Conservation (phyloP, 2,329 filamentous ascomycete genomes). For the Rhexocercosporidium sp. region DNA sequence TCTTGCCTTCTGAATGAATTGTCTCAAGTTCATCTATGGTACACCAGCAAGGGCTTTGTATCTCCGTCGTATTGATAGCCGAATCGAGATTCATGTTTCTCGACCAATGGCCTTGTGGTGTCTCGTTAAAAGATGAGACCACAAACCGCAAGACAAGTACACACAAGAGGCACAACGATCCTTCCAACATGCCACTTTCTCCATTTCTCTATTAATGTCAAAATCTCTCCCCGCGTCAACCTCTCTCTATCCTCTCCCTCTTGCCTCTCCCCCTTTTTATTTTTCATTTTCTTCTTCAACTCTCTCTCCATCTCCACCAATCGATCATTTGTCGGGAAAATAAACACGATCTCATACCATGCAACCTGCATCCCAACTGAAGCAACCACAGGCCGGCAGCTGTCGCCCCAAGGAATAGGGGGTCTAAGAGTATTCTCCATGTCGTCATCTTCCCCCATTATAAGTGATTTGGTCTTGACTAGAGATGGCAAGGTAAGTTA, state of each 20-base stretch:
- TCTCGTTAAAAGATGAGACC: background rate
- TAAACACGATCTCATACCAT: constrained; percentile 1
- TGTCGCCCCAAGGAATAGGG: too few species aligned
- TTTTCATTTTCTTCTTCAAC: background rate
- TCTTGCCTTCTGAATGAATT: too few species aligned
- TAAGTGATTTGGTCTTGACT: too few species aligned
- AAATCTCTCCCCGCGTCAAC: background rate
- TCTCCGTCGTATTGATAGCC: too few species aligned
- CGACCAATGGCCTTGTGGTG: too few species aligned
- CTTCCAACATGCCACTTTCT: background rate
- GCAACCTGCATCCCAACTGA: background rate
- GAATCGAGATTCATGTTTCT: too few species aligned
- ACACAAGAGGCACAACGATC: background rate
- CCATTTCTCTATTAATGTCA: constrained; percentile 3
- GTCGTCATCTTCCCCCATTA: too few species aligned
- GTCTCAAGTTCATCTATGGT: too few species aligned
- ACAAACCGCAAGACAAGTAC: background rate
- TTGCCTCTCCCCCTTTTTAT: background rate
- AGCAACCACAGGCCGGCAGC: background rate
- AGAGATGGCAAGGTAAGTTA: too few species aligned
- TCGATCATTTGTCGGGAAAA: constrained; percentile 5
- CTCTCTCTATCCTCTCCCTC: background rate
- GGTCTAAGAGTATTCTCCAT: too few species aligned
- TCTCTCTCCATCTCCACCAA: constrained; percentile 3
- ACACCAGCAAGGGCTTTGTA: too few species aligned